Percentiles rank a stretch among this genome's conserved stretches.
Evolutionary conservation across 345 rosid genomes (phyloP).

Genomic region (Eucalyptus sideroxylon): DNA sequence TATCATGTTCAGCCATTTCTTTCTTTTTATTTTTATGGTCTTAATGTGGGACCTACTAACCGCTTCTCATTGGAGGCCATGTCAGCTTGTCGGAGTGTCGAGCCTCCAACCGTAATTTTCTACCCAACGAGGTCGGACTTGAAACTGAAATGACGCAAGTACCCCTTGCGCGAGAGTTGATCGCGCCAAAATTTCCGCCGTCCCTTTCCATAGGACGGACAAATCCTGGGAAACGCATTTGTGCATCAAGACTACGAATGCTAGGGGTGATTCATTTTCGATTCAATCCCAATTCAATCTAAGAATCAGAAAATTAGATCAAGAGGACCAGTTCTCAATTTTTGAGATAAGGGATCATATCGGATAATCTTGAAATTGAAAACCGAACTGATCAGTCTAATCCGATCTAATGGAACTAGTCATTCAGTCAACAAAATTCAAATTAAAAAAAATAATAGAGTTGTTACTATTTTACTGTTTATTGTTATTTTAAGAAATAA

Average conservation of each 20-base stretch:
- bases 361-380: rapidly evolving
- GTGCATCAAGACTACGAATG: not conserved
- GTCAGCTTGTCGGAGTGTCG: not conserved
- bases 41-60: not conserved
- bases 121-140: not conserved
- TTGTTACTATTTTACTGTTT: rapidly evolving
- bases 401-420: rapidly evolving
- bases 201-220: not conserved
- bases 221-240: not conserved
- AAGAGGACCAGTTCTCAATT: rapidly evolving
- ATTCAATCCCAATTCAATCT: rapidly evolving
- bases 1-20: not conserved
- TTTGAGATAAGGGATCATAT: rapidly evolving
- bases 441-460: too few species aligned
- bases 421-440: rapidly evolving
- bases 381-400: rapidly evolving
- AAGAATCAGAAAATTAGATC: too few species aligned
- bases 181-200: not conserved
- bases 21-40: not conserved
- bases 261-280: rapidly evolving
- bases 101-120: not conserved
- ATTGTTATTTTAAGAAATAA: too few species aligned
- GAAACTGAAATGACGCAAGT: not conserved
- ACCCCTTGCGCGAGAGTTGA: not conserved
- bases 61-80: not conserved